Conservation (phyloP, 352 stramenopile genomes). For the Phytophthora citrophthora region DNA sequence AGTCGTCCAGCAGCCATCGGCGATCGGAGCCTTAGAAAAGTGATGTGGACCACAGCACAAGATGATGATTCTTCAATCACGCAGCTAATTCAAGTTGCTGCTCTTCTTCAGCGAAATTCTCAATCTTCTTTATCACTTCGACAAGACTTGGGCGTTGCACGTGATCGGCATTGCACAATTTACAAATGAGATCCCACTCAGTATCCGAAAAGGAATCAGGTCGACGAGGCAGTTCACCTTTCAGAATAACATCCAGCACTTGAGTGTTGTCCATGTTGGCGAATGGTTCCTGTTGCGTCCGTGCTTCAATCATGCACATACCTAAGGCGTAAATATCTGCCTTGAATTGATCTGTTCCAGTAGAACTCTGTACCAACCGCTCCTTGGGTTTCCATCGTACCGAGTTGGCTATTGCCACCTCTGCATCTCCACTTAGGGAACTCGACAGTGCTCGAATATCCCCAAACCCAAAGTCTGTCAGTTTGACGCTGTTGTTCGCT, state of each 20-base stretch:
- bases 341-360: neutral
- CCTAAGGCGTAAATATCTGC: conserved; percentile 41
- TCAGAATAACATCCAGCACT: conserved; percentile 10
- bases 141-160: conserved; percentile 9
- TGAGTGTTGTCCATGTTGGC: conserved; percentile 1
- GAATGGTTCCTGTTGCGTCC: conserved; percentile 12
- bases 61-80: too few species aligned
- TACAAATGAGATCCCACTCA: conserved; percentile 18
- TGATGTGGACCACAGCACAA: conserved; percentile 18
- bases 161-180: conserved; percentile 12
- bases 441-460: conserved; percentile 18
- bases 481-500: conserved; percentile 24
- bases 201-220: conserved; percentile 12
- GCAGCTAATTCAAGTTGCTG: neutral
- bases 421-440: conserved; percentile 6
- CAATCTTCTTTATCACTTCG: conserved; percentile 18
- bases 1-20: conserved; percentile 12
- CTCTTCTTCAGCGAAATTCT: conserved; percentile 7
- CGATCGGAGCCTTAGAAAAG: neutral
- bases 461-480: conserved; percentile 39
- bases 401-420: neutral
- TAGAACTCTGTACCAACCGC: conserved; percentile 4
- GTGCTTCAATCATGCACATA: conserved; percentile 42
- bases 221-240: conserved; percentile 1
- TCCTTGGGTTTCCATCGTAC: conserved; percentile 44